Evolutionary conservation across 78 protist genomes (phyloP), one percentile per base, ranked within the genome.

Genomic region (Pelomyxa schiedti): DNA sequence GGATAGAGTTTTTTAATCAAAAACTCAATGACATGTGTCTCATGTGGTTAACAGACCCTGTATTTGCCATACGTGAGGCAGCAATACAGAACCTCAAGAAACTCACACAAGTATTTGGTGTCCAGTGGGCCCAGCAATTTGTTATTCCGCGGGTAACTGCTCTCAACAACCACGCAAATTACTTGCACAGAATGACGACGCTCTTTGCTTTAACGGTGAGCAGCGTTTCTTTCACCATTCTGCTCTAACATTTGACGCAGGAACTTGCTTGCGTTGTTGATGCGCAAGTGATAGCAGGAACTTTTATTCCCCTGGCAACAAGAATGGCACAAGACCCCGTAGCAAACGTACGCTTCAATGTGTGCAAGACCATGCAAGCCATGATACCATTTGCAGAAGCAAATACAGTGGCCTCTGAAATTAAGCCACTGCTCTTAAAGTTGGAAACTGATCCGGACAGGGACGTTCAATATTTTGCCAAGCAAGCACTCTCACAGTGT

Each of bases 301-400:
- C 63, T 1, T 47, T 94, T 81, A 73, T 92, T 38, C 95, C 94
- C 3, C 75, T 86, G 7, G 79, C 76, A 16, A 4, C 78, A 32
- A 24, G 43, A 30, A 29, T 93, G 84, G 86, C 77, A 4, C 1
- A 26, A 8, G 97, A 94, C 64, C 30, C 81, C 22, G 97, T 95
- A 4, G 90, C 98, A 68, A 95, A 95, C 73, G 79, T 95, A 3
- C 79, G 97, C 71, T 95, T 95, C 81, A 95, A 94, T 79, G 95
- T 77, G 8, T 94, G 94, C 41, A 89, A 86, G 67, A 79, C 92
- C 8, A 85, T 95, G 43, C 78, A 63, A 47, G 28, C 28, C 43
- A n/a, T 93, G 39, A 29, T 76, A 8, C 74, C 84, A 26, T 28
- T 32, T 37, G 42, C 83, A 69, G 79, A 85, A 35, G 26, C 74